These are phyloP conservation scores for Colletotrichum tamarilloi DNA, from an alignment of 2,329 filamentous ascomycete genomes.

Conservation along the genomic window DNA sequence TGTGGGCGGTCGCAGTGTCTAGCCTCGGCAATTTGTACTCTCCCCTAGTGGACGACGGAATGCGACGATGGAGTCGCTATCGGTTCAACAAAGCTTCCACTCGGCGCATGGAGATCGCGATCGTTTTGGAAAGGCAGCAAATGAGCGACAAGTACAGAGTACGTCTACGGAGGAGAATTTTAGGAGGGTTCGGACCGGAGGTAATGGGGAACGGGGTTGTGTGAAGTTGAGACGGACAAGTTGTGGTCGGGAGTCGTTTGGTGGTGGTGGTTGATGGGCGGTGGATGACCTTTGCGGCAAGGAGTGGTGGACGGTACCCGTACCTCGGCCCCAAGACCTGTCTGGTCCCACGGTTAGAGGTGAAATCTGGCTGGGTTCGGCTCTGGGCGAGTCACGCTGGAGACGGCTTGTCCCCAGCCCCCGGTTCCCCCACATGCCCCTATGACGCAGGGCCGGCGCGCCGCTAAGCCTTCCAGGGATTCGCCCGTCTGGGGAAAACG, in stretches of 20 bases:
- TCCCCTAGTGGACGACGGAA: background rate
- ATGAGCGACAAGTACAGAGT: background rate
- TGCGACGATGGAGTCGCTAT: slow-evolving; percentile 20
- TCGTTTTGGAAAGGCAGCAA: background rate
- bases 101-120: slow-evolving; percentile 20
- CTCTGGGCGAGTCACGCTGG: background rate
- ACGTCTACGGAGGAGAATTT: background rate
- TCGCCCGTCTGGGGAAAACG: slow-evolving; percentile 30
- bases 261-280: slow-evolving; percentile 7
- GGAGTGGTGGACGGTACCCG: background rate
- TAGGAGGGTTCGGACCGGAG: background rate
- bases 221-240: background rate
- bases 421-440: slow-evolving; percentile 32
- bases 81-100: background rate
- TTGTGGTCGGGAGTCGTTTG: too few relatives aligned
- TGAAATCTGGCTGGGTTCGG: background rate
- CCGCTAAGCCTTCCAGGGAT: slow-evolving; percentile 22
- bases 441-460: slow-evolving; percentile 29
- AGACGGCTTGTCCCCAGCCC: slow-evolving; percentile 11
- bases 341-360: slow-evolving; percentile 14
- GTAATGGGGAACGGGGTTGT: background rate
- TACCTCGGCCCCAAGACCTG: slow-evolving; percentile 25
- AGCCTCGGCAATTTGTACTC: slow-evolving; percentile 31
- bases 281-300: slow-evolving; percentile 5
- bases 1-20: slow-evolving; percentile 16